Evolutionary conservation across 345 rosid species (phyloP).

Genomic region (Gossypium arboreum): DNA sequence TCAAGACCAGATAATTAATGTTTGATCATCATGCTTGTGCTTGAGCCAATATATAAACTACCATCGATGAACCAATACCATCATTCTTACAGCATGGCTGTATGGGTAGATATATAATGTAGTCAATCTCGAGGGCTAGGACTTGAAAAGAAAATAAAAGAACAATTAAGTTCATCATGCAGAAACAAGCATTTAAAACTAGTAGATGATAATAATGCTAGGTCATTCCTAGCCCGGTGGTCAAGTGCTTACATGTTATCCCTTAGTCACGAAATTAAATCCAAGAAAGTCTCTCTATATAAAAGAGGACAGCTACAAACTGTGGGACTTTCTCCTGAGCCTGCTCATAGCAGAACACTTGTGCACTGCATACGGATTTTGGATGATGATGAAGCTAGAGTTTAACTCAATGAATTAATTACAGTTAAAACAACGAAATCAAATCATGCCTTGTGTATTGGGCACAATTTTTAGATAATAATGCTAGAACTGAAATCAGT

Average conservation of each 20-base stretch:
- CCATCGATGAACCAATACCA: constrained; percentile 1
- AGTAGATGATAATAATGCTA: neutral
- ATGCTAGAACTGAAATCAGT: neutral
- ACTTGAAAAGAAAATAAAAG: neutral
- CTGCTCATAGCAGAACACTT: neutral
- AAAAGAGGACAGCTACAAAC: neutral
- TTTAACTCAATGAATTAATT: neutral
- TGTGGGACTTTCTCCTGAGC: neutral
- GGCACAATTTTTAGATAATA: neutral
- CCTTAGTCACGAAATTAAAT: neutral
- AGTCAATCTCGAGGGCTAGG: neutral
- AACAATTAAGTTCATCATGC: neutral
- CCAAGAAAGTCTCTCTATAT: neutral
- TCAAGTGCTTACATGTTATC: neutral
- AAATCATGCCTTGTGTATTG: neutral
- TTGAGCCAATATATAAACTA: constrained; percentile 7
- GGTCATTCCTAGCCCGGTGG: neutral
- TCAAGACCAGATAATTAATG: neutral
- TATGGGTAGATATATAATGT: neutral
- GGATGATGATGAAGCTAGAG: neutral
- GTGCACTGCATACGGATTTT: neutral
- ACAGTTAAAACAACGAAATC: neutral
- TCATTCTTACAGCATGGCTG: neutral
- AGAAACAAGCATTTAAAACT: neutral
- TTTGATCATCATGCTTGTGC: neutral